These are phyloP conservation scores for Leccinum subgranulosum DNA, from an alignment of 768 basidiomycete genomes.

Conservation along the genomic window DNA sequence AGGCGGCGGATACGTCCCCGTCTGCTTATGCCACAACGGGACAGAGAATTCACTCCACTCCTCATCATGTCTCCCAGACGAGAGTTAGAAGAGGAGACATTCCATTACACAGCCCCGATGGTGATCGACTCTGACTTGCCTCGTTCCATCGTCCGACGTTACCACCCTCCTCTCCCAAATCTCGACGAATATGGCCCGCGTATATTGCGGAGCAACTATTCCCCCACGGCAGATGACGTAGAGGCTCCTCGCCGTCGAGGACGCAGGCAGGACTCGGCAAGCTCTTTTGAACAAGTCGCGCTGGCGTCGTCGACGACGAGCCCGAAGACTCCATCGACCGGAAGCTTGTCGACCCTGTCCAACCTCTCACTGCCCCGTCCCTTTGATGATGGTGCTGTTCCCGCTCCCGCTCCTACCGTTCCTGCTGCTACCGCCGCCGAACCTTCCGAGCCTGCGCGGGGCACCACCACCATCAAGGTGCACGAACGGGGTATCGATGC, in stretches of 20 bases:
- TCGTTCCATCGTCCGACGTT: background rate
- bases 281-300: constrained; percentile 19
- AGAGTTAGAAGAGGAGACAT: constrained; percentile 2
- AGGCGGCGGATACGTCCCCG: constrained; percentile 9
- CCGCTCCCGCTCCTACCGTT: background rate
- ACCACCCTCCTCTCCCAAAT: background rate
- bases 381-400: constrained; percentile 17
- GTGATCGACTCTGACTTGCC: background rate
- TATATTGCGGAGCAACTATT: background rate
- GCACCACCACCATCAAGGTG: background rate
- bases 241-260: background rate
- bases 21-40: background rate
- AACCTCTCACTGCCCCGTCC: constrained; percentile 20
- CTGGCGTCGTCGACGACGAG: constrained; percentile 5
- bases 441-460: background rate
- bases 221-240: background rate
- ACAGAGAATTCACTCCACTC: constrained; percentile 23
- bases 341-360: constrained; percentile 14
- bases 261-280: constrained; percentile 6
- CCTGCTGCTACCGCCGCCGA: background rate
- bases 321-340: background rate
- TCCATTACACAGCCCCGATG: background rate
- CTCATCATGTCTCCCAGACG: constrained; percentile 15
- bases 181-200: background rate
- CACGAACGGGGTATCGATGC: constrained; percentile 19